Conservation (phyloP, 345 rosid species). For the Eucalyptus pauciflora region DNA sequence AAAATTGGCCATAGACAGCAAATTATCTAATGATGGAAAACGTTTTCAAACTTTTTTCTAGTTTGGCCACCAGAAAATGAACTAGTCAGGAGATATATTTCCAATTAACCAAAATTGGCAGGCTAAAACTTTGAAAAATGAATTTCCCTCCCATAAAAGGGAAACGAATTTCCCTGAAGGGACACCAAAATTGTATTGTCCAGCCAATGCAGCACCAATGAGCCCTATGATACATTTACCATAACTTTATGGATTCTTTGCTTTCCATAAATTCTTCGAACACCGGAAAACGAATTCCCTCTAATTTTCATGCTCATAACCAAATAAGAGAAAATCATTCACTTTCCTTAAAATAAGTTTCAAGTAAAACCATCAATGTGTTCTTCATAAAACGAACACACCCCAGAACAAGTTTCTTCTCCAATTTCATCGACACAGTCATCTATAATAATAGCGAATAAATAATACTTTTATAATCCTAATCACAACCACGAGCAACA, state of each 20-base stretch:
- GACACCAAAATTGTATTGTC: neutral
- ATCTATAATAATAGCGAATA: neutral
- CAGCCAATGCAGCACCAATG: neutral
- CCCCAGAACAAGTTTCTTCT: neutral
- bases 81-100: neutral
- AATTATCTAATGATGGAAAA: neutral
- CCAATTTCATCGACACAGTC: neutral
- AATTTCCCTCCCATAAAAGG: neutral
- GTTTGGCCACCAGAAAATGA: neutral
- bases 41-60: neutral
- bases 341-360: neutral
- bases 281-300: neutral
- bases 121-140: neutral
- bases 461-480: neutral
- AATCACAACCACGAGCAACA: neutral
- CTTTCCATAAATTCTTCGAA: neutral
- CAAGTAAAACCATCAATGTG: neutral
- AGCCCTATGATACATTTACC: neutral
- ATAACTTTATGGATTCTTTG: neutral
- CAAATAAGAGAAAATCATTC: neutral
- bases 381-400: neutral
- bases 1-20: neutral
- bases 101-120: neutral
- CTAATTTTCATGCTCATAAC: neutral
- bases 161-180: neutral